These are phyloP conservation scores for Jatropha curcas DNA, from an alignment of 345 rosid species.

Conservation along the genomic window DNA sequence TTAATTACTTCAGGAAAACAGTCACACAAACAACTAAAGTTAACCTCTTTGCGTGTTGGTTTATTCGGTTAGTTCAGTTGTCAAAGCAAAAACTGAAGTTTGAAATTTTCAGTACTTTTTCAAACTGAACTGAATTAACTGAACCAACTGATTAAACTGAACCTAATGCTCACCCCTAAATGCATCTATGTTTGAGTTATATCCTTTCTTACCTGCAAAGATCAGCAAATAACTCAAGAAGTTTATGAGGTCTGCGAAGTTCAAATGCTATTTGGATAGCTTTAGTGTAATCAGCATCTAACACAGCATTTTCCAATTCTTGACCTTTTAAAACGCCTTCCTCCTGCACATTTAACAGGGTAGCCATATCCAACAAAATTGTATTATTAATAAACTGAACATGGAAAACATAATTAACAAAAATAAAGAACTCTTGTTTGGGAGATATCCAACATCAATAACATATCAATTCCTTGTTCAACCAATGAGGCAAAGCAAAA, in stretches of 20 bases:
- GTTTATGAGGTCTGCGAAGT: constrained; percentile 80
- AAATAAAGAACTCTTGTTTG: not conserved
- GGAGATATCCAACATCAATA: not conserved
- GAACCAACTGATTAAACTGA: too few species aligned
- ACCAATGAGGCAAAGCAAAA: not conserved
- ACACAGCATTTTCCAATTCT: constrained; percentile 83
- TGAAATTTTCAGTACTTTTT: too few species aligned
- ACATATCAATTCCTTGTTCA: not conserved
- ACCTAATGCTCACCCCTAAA: too few species aligned
- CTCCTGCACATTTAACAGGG: constrained; percentile 48
- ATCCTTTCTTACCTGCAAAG: constrained; percentile 63
- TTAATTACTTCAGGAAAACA: too few species aligned
- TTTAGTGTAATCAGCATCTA: constrained; percentile 73
- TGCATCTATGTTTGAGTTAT: too few species aligned
- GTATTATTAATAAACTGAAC: not conserved
- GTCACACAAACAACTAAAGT: too few species aligned
- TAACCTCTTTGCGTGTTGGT: too few species aligned
- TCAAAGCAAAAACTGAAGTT: too few species aligned
- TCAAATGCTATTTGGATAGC: constrained; percentile 86
- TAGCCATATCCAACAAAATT: not conserved
- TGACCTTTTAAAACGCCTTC: constrained; percentile 73
- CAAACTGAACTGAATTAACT: too few species aligned
- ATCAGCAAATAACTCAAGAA: constrained; percentile 65
- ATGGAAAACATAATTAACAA: not conserved
- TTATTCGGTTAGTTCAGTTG: too few species aligned